phyloP scores from a whole-genome alignment of 1,284 basidiomycete genomes.

The Ceratobasidium theobromae region DNA sequence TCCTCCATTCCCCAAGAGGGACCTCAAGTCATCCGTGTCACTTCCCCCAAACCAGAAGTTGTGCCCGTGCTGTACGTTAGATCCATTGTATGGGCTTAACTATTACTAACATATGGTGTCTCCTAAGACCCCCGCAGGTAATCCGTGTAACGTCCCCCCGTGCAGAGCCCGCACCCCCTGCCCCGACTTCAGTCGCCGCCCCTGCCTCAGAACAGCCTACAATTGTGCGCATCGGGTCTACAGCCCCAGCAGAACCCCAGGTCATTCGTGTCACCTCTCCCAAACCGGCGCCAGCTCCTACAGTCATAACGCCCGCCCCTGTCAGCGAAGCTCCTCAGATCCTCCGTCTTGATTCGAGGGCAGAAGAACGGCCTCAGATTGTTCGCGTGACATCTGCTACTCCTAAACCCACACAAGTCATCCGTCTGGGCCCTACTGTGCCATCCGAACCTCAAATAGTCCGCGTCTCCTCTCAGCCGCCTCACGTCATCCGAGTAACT shows the following conservation, averaged over 20 bases:
- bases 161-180: not conserved
- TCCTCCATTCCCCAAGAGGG: not conserved
- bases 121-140: slow-evolving; percentile 24
- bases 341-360: not conserved
- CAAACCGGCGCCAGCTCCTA: slow-evolving; percentile 3
- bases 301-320: slow-evolving; percentile 17
- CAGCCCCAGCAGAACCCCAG: slow-evolving; percentile 8
- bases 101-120: no score
- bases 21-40: slow-evolving; percentile 25
- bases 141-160: slow-evolving; percentile 11
- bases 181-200: not conserved
- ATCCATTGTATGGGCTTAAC: no score
- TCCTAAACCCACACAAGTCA: slow-evolving; percentile 16
- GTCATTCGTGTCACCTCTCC: slow-evolving; percentile 31
- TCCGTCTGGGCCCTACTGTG: slow-evolving; percentile 14
- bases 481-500: slow-evolving; percentile 20
- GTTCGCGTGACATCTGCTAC: slow-evolving; percentile 15
- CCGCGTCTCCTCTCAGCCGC: slow-evolving; percentile 23
- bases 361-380: slow-evolving; percentile 11
- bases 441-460: slow-evolving; percentile 25
- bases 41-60: slow-evolving; percentile 1
- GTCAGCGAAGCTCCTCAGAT: slow-evolving; percentile 9
- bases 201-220: slow-evolving; percentile 28
- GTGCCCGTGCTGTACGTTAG: not conserved
- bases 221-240: slow-evolving; percentile 28